phyloP scores from a whole-genome alignment of 441 rosid species.

The Isatis lusitanica region DNA sequence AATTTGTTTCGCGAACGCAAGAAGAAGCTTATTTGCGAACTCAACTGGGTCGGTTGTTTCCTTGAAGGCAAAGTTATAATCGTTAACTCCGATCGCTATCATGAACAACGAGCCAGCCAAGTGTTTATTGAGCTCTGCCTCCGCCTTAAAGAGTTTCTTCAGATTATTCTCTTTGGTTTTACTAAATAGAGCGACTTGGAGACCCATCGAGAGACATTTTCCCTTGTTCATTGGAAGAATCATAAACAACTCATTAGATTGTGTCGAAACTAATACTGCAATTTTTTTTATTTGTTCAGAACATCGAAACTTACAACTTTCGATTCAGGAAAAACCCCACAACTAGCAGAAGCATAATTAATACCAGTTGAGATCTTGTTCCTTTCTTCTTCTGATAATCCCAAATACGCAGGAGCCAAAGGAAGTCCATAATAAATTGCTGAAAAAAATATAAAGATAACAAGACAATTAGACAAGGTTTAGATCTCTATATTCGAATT shows the following conservation, averaged over 20 bases:
- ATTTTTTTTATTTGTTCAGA: not conserved
- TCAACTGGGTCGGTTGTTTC: not conserved
- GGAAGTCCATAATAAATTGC: constrained; percentile 32
- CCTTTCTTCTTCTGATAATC: constrained; percentile 7
- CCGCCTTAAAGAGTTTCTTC: constrained; percentile 13
- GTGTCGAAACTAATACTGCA: not conserved
- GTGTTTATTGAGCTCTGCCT: constrained; percentile 14
- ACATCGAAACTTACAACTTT: not conserved
- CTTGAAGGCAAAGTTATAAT: not conserved
- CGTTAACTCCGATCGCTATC: constrained; percentile 26
- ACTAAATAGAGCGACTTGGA: constrained; percentile 26
- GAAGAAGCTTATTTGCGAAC: constrained; percentile 22
- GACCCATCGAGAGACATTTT: constrained; percentile 28
- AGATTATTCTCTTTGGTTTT: constrained; percentile 23
- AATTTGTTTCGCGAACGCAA: constrained; percentile 10
- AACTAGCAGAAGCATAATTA: constrained; percentile 35
- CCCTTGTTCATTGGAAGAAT: constrained; percentile 24
- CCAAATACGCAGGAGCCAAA: constrained; percentile 31
- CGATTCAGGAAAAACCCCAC: constrained; percentile 18
- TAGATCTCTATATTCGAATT: not conserved
- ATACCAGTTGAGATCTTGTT: constrained; percentile 22
- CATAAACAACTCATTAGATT: not conserved
- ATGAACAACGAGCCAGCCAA: constrained; percentile 26
- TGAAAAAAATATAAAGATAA: not conserved
- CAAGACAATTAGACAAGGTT: not conserved